Percentiles rank a stretch among this genome's conserved stretches.
phyloP scores from a whole-genome alignment of 2,329 filamentous ascomycete species.

The Epichloe glyceriae region DNA sequence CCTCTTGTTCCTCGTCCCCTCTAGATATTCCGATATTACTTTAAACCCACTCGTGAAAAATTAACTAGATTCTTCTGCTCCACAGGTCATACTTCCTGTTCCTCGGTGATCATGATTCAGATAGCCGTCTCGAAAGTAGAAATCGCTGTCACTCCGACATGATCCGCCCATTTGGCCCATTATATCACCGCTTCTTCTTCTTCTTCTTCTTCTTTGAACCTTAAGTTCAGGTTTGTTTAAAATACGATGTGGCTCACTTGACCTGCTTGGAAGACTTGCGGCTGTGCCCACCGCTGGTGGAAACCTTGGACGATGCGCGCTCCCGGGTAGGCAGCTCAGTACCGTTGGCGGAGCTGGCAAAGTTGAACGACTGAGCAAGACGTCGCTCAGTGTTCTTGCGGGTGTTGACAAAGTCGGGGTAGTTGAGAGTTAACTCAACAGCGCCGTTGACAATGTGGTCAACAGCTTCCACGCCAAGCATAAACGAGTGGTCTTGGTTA shows the following conservation, averaged over 20 bases:
- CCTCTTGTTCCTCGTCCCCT: neutral
- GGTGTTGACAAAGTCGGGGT: conserved; percentile 88
- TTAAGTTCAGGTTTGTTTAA: neutral
- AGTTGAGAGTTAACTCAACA: conserved; percentile 87
- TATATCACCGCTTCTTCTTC: neutral
- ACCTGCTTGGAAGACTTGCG: conserved; percentile 21
- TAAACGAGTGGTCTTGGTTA: conserved; percentile 97
- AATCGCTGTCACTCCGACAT: neutral
- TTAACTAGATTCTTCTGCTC: neutral
- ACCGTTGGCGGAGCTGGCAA: conserved; percentile 15
- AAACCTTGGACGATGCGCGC: conserved; percentile 17
- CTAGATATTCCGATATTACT: conserved; percentile 1
- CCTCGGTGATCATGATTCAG: neutral
- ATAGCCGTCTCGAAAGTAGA: neutral
- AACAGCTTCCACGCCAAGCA: conserved; percentile 87
- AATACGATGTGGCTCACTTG: conserved; percentile 12
- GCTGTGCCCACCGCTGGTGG: conserved; percentile 17
- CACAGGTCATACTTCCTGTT: neutral
- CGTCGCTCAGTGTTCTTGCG: conserved; percentile 45
- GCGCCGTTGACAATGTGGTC: conserved; percentile 83
- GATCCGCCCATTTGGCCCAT: neutral
- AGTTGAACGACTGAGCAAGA: conserved; percentile 32
- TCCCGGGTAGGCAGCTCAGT: conserved; percentile 25
- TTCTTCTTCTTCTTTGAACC: neutral
- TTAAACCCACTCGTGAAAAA: neutral